phyloP scores from a whole-genome alignment of 1,139 yeast species.

The Arxiozyma bovina region DNA sequence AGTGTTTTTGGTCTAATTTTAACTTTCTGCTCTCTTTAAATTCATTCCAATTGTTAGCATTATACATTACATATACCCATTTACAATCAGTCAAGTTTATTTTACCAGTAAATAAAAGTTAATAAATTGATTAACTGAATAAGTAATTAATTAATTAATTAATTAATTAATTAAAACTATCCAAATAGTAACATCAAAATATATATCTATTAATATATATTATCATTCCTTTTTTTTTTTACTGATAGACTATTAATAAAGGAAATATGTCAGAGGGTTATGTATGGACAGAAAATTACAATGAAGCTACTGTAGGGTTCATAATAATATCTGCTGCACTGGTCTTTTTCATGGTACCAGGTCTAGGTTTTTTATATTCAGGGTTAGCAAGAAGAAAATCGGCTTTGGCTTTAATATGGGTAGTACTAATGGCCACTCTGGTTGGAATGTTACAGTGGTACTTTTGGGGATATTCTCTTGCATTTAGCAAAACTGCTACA shows the following conservation, averaged over 20 bases:
- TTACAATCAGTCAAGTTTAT: too few species aligned
- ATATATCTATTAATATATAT: too few species aligned
- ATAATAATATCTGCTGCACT: conserved; percentile 51
- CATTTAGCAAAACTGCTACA: conserved; percentile 62
- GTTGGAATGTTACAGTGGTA: conserved; percentile 91
- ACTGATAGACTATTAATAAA: not conserved
- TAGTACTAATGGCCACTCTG: conserved; percentile 61
- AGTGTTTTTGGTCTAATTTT: too few species aligned
- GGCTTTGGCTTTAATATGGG: conserved; percentile 85
- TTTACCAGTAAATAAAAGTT: too few species aligned
- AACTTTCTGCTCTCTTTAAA: too few species aligned
- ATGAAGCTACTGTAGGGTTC: conserved; percentile 45
- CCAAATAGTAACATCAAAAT: too few species aligned
- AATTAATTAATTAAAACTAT: too few species aligned
- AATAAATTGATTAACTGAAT: too few species aligned
- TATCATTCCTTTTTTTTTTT: too few species aligned
- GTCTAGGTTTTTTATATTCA: conserved; percentile 84
- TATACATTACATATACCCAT: too few species aligned
- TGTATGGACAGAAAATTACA: conserved; percentile 34
- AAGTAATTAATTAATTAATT: too few species aligned
- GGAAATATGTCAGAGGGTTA: conserved; percentile 9
- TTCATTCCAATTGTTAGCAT: too few species aligned
- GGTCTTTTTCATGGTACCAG: conserved; percentile 91
- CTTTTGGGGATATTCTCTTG: conserved; percentile 93
- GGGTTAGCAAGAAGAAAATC: conserved; percentile 89